phyloP scores from a whole-genome alignment of 148 eudicot species.

The Beta vulgaris region DNA sequence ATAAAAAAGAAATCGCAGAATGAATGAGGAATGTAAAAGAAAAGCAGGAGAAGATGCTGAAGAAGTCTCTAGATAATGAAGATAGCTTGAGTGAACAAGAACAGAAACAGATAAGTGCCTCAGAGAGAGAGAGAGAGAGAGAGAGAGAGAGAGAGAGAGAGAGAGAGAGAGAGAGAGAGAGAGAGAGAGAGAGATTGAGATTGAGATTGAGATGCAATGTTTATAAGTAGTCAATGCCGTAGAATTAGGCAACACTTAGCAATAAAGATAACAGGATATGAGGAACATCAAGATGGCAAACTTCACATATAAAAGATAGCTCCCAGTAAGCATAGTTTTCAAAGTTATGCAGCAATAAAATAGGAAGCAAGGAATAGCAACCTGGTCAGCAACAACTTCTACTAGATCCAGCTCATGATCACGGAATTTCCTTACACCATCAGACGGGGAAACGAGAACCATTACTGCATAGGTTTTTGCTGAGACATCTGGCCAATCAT shows the following conservation, averaged over 20 bases:
- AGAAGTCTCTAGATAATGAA: background rate
- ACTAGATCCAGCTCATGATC: conserved; percentile 88
- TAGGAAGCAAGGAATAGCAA: conserved; percentile 23
- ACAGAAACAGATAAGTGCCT: background rate
- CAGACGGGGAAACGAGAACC: conserved; percentile 75
- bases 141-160: no score
- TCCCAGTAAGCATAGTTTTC: background rate
- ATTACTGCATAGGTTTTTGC: conserved; percentile 74
- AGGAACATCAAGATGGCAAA: background rate
- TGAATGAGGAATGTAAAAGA: background rate
- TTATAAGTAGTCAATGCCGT: background rate
- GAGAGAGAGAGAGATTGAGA: background rate
- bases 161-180: background rate
- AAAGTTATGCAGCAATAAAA: conserved; percentile 2
- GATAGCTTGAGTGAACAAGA: background rate
- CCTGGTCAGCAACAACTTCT: conserved; percentile 95
- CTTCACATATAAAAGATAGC: background rate
- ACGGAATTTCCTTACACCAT: conserved; percentile 68
- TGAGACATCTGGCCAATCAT: conserved; percentile 70
- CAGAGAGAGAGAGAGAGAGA: background rate
- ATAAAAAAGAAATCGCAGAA: background rate
- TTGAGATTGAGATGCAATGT: no score
- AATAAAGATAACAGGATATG: background rate
- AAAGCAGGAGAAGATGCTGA: background rate
- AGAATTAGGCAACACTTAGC: background rate